These are phyloP conservation scores for Ceratobasidium sp. DNA, from an alignment of 1,284 basidiomycete genomes.

Conservation along the genomic window DNA sequence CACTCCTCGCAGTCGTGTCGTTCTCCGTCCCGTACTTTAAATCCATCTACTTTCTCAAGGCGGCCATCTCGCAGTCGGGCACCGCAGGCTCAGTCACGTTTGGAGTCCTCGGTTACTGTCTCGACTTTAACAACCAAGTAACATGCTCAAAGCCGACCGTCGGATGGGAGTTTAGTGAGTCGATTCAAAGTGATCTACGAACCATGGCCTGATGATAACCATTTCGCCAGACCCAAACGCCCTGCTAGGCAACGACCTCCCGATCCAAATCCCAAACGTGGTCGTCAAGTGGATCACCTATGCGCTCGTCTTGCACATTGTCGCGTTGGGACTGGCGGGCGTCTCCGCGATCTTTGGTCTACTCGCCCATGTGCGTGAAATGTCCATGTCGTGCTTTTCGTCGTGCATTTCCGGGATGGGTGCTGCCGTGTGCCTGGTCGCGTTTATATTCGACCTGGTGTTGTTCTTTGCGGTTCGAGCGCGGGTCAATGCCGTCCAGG, in stretches of 20 bases:
- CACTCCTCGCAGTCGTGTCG: constrained; percentile 79
- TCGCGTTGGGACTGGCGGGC: constrained; percentile 76
- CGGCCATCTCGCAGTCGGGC: constrained; percentile 60
- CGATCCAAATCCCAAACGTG: constrained; percentile 72
- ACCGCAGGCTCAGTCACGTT: constrained; percentile 73
- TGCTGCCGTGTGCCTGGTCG: constrained; percentile 73
- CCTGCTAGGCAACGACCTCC: constrained; percentile 71
- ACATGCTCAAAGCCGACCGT: constrained; percentile 78
- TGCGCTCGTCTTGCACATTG: constrained; percentile 84
- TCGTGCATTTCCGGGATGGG: constrained; percentile 81
- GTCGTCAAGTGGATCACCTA: constrained; percentile 91
- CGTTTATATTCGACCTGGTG: constrained; percentile 86
- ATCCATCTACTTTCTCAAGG: constrained; percentile 83
- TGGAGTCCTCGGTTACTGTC: constrained; percentile 86
- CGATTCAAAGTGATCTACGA: background rate
- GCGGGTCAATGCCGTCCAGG: constrained; percentile 71
- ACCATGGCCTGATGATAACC: constrained; percentile 3
- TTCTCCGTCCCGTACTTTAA: constrained; percentile 89
- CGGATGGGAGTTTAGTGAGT: constrained; percentile 83
- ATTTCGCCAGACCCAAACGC: constrained; percentile 74
- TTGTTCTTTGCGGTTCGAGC: constrained; percentile 85
- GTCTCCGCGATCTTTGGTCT: constrained; percentile 78
- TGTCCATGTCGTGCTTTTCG: constrained; percentile 85
- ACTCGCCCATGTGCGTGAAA: constrained; percentile 82
- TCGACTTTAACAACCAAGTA: constrained; percentile 60